Evolutionary conservation across 257 asterid genomes (phyloP), one percentile per base, ranked within the genome.

Genomic region (Solanum dulcamara): DNA sequence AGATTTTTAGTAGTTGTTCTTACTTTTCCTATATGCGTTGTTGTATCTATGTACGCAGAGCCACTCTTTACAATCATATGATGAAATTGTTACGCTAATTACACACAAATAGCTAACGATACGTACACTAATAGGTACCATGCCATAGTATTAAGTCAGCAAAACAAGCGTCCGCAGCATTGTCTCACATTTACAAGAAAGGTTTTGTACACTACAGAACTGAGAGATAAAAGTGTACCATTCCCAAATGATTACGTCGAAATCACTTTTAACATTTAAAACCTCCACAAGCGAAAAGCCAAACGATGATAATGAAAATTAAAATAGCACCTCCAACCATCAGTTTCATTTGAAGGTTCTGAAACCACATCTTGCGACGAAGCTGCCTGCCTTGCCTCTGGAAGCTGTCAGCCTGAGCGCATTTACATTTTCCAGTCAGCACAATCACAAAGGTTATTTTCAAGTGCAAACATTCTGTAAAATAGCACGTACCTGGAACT

Each of bases 301-400:
- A 96, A 85, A 92, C 55, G 60, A 96, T 85, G 91, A 88, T 85
- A 85, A 94, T 59, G 24, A 94, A 80, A 85, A 82, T 60, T 18
- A 93, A 68, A 77, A 94, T 28, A 30, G 84, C 92, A 74, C 97
- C 98, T 59, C 94, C 97, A 74, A 96, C 88, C 93, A 93, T 90
- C 83, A 94, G 88, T 91, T 93, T 96, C 91, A 90, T 92, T 90
- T 90, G 96, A 88, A 96, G 94, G 91, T 89, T 96, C 89, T 96
- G 98, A 88, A 94, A 81, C 99, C 98, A 96, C 99, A 96, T 94
- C 85, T 94, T 96, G 85, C 98, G 91, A 20, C 99, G 94, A 9
- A 96, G 91, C 87, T 93, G 96, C 91, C 99, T 90, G 38, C 99
- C 99, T 86, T 96, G 99, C 90, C 99, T 92, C 87, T 96, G 99